Evolutionary conservation across 2,329 filamentous ascomycete species (phyloP).

Genomic region (Tolypocladium tropicale): DNA sequence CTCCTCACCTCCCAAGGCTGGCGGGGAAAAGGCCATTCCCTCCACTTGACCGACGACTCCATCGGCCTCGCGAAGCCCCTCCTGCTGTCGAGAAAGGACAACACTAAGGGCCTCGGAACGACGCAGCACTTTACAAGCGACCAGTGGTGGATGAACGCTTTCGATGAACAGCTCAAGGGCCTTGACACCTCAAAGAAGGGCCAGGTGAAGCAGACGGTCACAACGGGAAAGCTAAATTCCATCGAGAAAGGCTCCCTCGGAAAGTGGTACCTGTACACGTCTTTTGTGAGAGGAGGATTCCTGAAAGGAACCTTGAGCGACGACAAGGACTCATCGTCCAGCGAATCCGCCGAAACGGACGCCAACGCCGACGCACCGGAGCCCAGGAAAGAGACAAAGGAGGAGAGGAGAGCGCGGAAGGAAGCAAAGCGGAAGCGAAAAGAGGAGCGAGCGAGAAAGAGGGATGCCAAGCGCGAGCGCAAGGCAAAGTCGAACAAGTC

Average conservation of each 20-base stretch:
- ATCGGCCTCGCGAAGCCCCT: conserved; percentile 77
- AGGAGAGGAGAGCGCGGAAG: conserved; percentile 27
- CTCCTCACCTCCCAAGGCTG: conserved; percentile 82
- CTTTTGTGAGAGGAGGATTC: conserved; percentile 74
- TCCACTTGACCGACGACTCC: conserved; percentile 62
- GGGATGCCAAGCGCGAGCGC: conserved; percentile 6
- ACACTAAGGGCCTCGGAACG: conserved; percentile 72
- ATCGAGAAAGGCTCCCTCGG: conserved; percentile 40
- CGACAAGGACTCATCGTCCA: conserved; percentile 13
- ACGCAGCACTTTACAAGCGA: conserved; percentile 60
- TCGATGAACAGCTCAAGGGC: conserved; percentile 79
- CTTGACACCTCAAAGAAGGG: conserved; percentile 55
- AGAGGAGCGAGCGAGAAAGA: conserved; percentile 13
- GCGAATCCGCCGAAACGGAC: conserved; percentile 13
- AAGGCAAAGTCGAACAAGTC: conserved; percentile 14
- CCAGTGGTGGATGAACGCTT: conserved; percentile 96
- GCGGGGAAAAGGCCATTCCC: conserved; percentile 78
- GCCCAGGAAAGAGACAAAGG: conserved; percentile 29
- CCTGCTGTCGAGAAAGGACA: conserved; percentile 71
- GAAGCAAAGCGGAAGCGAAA: conserved; percentile 21
- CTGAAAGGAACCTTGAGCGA: conserved; percentile 58
- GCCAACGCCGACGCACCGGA: conserved; percentile 9
- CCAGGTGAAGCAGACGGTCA: conserved; percentile 45
- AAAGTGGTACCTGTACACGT: conserved; percentile 64
- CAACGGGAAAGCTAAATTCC: conserved; percentile 43